Evolutionary conservation across 2,329 filamentous ascomycete species (phyloP).

Genomic region (Microdochium paspali): DNA sequence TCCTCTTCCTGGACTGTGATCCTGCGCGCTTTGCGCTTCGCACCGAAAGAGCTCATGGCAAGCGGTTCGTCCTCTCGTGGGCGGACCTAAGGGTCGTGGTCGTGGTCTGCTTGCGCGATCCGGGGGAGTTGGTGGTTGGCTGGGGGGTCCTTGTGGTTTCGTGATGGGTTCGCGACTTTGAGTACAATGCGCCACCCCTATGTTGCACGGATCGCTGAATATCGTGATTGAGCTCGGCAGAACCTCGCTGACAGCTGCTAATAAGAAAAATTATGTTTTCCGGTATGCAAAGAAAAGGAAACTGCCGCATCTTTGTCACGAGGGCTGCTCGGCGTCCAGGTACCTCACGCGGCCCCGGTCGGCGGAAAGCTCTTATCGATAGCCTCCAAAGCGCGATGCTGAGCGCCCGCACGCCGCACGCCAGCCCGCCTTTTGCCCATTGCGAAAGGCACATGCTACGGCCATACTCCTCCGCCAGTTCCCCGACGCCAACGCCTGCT

Average conservation of each 20-base stretch:
- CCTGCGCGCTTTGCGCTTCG: constrained; percentile 64
- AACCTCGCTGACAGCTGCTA: too few relatives aligned
- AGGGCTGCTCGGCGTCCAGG: constrained; percentile 4
- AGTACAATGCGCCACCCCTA: too few relatives aligned
- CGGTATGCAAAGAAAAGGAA: too few relatives aligned
- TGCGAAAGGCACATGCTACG: background rate
- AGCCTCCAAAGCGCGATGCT: background rate
- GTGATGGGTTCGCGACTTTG: too few relatives aligned
- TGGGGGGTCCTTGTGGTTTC: too few relatives aligned
- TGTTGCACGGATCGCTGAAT: too few relatives aligned
- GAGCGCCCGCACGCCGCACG: background rate
- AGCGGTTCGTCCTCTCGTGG: background rate
- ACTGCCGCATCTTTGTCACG: too few relatives aligned
- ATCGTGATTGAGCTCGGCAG: too few relatives aligned
- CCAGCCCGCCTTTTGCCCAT: constrained; percentile 1
- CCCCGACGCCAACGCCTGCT: background rate
- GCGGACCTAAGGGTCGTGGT: too few relatives aligned
- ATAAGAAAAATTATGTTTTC: too few relatives aligned
- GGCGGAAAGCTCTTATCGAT: constrained; percentile 4
- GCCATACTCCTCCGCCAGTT: background rate
- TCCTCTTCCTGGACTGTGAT: constrained; percentile 64
- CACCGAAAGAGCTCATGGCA: constrained; percentile 43
- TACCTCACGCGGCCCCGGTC: constrained; percentile 3
- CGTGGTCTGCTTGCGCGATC: too few relatives aligned
- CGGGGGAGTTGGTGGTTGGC: too few relatives aligned